phyloP scores from a whole-genome alignment of 768 basidiomycete species.

The Mycena chlorophos region DNA sequence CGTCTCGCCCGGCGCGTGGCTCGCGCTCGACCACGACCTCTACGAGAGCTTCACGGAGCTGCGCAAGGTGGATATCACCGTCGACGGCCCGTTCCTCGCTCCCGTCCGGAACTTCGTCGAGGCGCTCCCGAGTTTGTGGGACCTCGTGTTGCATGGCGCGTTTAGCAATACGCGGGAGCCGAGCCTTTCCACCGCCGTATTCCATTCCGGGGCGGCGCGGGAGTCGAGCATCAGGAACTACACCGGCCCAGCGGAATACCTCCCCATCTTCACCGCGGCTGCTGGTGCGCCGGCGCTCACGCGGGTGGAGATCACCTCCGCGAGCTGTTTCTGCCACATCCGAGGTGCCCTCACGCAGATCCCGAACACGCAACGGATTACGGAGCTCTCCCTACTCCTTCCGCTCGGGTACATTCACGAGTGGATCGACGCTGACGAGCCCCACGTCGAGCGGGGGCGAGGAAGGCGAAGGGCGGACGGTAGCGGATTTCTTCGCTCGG shows the following conservation, averaged over 20 bases:
- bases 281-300: not conserved
- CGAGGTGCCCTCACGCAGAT: not conserved
- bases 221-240: not conserved
- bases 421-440: not conserved
- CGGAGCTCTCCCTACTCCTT: not conserved
- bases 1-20: constrained; percentile 14
- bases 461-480: not conserved
- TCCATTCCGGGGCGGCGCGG: constrained; percentile 27
- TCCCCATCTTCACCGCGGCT: not conserved
- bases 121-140: constrained; percentile 3
- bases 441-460: not conserved
- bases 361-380: not conserved
- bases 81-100: constrained; percentile 14
- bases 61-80: constrained; percentile 4
- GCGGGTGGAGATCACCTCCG: not conserved
- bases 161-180: constrained; percentile 12
- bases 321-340: not conserved
- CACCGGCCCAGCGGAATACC: not conserved
- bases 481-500: not conserved
- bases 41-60: constrained; percentile 2
- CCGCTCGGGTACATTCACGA: not conserved
- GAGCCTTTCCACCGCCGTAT: constrained; percentile 25
- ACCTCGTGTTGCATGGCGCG: not conserved
- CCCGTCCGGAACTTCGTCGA: constrained; percentile 7
- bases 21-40: constrained; percentile 5